Evolutionary conservation across 2,329 filamentous ascomycete species (phyloP), one percentile per base, ranked within the genome.

Genomic region (Byssoonygena ceratinophila): DNA sequence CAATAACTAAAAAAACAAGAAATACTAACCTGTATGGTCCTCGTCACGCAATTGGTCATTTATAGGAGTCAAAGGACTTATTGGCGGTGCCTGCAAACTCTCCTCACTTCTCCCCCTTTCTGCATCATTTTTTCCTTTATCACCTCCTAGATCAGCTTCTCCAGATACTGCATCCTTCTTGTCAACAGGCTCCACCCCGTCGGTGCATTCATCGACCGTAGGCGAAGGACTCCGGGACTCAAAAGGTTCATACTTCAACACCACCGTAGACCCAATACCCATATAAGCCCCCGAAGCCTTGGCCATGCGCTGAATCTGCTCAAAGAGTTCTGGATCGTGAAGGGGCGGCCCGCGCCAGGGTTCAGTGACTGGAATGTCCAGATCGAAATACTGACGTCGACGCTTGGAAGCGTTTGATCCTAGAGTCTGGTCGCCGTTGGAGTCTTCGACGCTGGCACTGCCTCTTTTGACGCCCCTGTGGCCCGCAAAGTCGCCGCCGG

Each of bases 321-420:
- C 52, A 37, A 52, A 56, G 14, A 56, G 43, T 27, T 54, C 54
- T 11, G 54, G 54, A 40, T 54, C 20, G 51, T 56, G 54, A 20
- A 48, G 29, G 12, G 47, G 48, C 16, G 37, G 43, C 6, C 48
- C 54, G 18, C 4, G 37, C 18, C n/a, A 36, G 5, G 41, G 40
- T 8, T 47, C 22, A 3, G 49, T 51, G 4, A 37, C 40, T 11
- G 39, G 49, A 18, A 51, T 51, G 4, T 51, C 49, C 7, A 51
- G 40, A 8, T 51, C 39, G 31, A 36, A 45, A 45, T 51, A 14
- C 20, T 34, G 18, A n/a, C 49, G 49, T 6, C 22, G 40, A 14
- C 49, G 49, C 29, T 51, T 51, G 16, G 37, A 29, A 5, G 12
- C 2, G 8, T 44, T 51, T 18, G 37, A 23, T 9, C 18, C 16